Percentiles rank a stretch among this genome's conserved stretches.
Conservation (phyloP, 139 green algal genomes). For the Coelastrella sp. region DNA sequence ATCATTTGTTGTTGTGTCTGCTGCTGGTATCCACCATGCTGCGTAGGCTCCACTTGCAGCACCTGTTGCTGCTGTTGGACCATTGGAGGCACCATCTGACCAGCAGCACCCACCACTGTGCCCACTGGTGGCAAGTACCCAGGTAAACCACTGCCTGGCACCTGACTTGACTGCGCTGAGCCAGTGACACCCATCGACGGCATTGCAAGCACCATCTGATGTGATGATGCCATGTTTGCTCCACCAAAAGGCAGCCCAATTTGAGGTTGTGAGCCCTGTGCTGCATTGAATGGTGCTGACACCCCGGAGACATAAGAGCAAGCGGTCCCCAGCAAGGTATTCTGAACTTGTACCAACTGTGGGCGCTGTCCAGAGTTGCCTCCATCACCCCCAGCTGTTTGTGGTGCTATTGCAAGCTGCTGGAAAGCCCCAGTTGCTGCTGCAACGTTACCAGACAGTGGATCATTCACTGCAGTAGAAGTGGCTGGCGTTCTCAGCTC, state of each 20-base stretch:
- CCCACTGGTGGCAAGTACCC: no score
- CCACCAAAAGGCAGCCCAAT: no score
- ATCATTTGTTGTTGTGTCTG: no score
- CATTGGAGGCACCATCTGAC: slow-evolving; percentile 1
- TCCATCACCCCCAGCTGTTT: neutral
- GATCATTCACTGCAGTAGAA: neutral
- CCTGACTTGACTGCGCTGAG: no score
- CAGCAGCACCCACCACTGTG: no score
- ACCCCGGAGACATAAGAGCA: no score
- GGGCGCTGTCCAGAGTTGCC: slow-evolving; percentile 5
- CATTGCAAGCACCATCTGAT: no score
- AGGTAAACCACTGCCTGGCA: no score
- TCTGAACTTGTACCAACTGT: slow-evolving; percentile 3
- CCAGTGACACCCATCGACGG: no score
- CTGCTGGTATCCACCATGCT: neutral
- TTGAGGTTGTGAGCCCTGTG: no score
- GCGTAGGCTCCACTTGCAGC: neutral
- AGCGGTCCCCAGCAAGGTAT: neutral
- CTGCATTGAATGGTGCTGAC: no score
- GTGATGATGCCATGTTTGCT: no score
- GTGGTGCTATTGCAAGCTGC: slow-evolving; percentile 6
- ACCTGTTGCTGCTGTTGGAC: slow-evolving; percentile 1
- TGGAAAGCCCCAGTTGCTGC: slow-evolving; percentile 15
- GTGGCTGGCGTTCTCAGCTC: slow-evolving; percentile 20
- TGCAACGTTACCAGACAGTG: neutral